A percentile compares a stretch with the other conserved stretches of the same genome.
phyloP scores from a whole-genome alignment of 108 stramenopile genomes.

The Thalassiosira profunda region DNA sequence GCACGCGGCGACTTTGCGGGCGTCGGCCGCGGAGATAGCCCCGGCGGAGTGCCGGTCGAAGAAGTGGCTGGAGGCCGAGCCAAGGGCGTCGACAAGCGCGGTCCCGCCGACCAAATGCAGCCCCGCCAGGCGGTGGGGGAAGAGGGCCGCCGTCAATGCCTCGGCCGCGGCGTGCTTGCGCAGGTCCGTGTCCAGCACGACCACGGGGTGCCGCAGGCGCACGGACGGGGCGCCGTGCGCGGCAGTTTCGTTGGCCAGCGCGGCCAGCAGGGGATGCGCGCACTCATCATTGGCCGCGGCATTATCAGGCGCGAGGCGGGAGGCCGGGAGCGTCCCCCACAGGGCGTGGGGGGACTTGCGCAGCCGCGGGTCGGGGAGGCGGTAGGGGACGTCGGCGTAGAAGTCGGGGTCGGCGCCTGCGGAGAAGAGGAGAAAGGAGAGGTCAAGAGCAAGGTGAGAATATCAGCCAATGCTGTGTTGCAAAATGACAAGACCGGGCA shows the following conservation, averaged over 20 bases:
- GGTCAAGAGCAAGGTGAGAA: slow-evolving; percentile 10
- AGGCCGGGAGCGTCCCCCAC: slow-evolving; percentile 82
- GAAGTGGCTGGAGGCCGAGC: too few relatives aligned
- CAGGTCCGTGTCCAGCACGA: slow-evolving; percentile 87
- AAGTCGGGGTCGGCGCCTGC: slow-evolving; percentile 71
- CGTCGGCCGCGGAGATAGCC: slow-evolving; percentile 64
- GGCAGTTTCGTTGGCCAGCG: slow-evolving; percentile 2
- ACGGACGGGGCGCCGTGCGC: slow-evolving; percentile 2
- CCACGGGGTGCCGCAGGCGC: slow-evolving; percentile 19
- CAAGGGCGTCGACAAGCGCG: slow-evolving; percentile 51
- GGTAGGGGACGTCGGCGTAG: slow-evolving; percentile 72
- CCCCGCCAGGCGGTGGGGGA: slow-evolving; percentile 78
- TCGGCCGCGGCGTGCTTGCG: slow-evolving; percentile 87
- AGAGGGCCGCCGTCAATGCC: slow-evolving; percentile 59
- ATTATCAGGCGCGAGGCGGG: slow-evolving; percentile 53
- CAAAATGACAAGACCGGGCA: too few relatives aligned
- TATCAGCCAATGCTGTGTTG: not conserved
- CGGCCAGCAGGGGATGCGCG: slow-evolving; percentile 49
- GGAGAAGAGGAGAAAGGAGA: not conserved
- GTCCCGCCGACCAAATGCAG: slow-evolving; percentile 78
- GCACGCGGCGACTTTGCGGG: slow-evolving; percentile 63
- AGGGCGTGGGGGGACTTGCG: slow-evolving; percentile 88
- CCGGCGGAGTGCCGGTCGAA: slow-evolving; percentile 25
- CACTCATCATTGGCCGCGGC: slow-evolving; percentile 13
- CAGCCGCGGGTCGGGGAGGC: slow-evolving; percentile 66